Evolutionary conservation across 2,329 filamentous ascomycete genomes (phyloP).

Genomic region (Botryotinia globosa): DNA sequence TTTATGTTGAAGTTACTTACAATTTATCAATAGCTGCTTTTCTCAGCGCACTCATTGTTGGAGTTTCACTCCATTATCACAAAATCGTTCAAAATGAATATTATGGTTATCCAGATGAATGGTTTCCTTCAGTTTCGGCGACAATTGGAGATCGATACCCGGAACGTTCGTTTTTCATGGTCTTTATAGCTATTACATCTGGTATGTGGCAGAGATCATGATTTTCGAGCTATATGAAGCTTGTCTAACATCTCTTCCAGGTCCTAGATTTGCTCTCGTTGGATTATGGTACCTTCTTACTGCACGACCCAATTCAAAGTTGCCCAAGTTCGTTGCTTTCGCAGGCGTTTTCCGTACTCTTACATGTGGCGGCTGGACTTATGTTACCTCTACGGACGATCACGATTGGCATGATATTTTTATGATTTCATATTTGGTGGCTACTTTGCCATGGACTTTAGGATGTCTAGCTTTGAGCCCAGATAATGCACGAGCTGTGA

Average conservation of each 20-base stretch:
- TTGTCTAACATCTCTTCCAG: constrained; percentile 44
- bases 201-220: constrained; percentile 49
- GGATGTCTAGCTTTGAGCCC: constrained; percentile 88
- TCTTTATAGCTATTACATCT: constrained; percentile 96
- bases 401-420: constrained; percentile 99
- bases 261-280: constrained; percentile 86
- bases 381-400: constrained; percentile 96
- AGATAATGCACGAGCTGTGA: constrained; percentile 75
- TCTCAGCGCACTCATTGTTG: constrained; percentile 78
- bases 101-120: constrained; percentile 90
- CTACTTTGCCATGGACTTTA: constrained; percentile 90
- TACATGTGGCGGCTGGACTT: constrained; percentile 97
- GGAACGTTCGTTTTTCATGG: constrained; percentile 92
- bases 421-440: constrained; percentile 97
- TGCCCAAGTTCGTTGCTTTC: constrained; percentile 78
- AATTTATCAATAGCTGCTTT: constrained; percentile 63
- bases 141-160: constrained; percentile 98
- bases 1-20: constrained; percentile 24
- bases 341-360: constrained; percentile 84
- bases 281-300: constrained; percentile 91
- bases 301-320: constrained; percentile 65
- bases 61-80: constrained; percentile 79
- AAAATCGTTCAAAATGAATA: constrained; percentile 99
- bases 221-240: background rate
- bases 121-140: constrained; percentile 93